Base-by-base conservation (phyloP, 352 stramenopile species). In the Phytophthora sansomeana region DNA sequence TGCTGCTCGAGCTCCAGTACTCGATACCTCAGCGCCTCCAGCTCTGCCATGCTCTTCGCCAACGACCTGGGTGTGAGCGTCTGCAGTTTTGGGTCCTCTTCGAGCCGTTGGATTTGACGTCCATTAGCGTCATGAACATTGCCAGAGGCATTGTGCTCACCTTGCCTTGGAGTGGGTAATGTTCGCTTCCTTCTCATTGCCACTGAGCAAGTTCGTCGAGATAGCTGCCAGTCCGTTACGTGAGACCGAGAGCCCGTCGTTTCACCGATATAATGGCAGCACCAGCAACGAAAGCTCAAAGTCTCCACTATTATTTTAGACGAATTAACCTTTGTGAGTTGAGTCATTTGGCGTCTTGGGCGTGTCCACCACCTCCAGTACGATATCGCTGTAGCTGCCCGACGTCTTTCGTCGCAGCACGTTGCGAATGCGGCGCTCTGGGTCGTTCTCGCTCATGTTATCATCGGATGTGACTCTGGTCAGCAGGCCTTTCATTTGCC, bases 351-450 rank as follows among this genome's bases (percentile, higher is more conserved):
- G 42, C 21, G 56, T 66, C 73, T 88, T 92, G 14, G 84, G 84
- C 19, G 84, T 92, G 70, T 92, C 80, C 26, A 90, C 75, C 14
- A 87, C 74, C 32, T 92, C 83, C 26, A 91, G 64, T 43, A 72
- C 74, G 48, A 93, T 75, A 53, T 95, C 84, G 58, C 84, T 93
- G 67, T 95, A 95, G 77, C 86, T 95, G 13, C 86, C 86, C 0
- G 84, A 93, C 13, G 73, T 90, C 62, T 87, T 90, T 46, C 83
- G 69, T 51, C 75, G 78, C 21, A 91, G 43, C 5, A 86, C 67
- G 57, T 91, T 92, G 56, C 83, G 79, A 54, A 95, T 84, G 16
- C 86, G 84, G 19, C 75, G 81, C 52, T 95, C 86, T 8, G 86
- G 84, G 21, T 93, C 83, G 44, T 72, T 72, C 21, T 92, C 80